Evolutionary conservation across 371 early-diverging fungal genomes (phyloP), one percentile per base, ranked within the genome.

Genomic region (Nosema granulosis): DNA sequence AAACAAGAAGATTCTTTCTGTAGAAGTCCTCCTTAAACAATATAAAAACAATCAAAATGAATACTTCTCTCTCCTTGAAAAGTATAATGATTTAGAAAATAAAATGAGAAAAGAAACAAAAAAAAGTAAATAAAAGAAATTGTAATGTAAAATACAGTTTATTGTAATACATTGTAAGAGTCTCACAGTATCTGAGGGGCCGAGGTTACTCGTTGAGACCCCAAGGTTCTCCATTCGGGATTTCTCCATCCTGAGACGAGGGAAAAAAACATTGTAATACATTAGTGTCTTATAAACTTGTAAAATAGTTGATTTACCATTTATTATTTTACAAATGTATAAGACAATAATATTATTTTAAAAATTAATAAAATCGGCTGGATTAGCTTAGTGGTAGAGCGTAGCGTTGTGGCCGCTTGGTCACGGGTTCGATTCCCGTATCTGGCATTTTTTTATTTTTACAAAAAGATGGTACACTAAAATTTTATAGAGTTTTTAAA

Each of bases 1-100:
- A 32, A 76, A 68, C 0, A 68, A 76, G 31, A 38, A 38, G 24
- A 50, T 77, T 12, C 28, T 62, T 18, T 52, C 51, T 28, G 13
- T 50, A 1, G 58, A 65, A 12, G 59, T 74, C 1, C 16, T 74
- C 20, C 67, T 70, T 16, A 69, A 58, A 34, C 75, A 80, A 43
- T 54, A 59, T 57, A 67, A 67, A n/a, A 70, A 76, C 37, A 80
- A 80, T 54, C 56, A 77, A 59, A 71, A 74, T 22, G 75, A 70
- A 43, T 80, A 77, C 65, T 68, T 74, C 22, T 50, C 1, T 20
- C 37, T 80, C 13, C 35, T 71, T 13, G 77, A 76, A 38, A 80
- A 80, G 20, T 77, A 77, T 59, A 77, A 77, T 54, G 54, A 57
- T 3, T 54, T 77, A 22, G 65, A 54, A 34, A 65, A 57, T 16